Evolutionary conservation across 345 rosid species (phyloP), one percentile per base, ranked within the genome.

Genomic region (Cardiospermum halicacabum): DNA sequence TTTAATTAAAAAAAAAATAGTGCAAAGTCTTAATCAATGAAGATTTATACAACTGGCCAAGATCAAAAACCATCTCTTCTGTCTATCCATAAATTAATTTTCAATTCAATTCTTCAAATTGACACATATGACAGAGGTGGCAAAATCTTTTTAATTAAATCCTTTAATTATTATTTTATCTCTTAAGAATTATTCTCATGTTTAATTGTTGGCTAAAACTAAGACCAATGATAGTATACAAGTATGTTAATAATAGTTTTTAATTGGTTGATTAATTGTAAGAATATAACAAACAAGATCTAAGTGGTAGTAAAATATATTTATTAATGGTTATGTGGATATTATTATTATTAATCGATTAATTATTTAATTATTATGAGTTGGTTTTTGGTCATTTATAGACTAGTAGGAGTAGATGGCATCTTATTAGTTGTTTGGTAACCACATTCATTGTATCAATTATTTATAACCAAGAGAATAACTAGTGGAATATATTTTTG

Each of bases 391-490:
- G 8, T 19, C 28, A 61, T n/a, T 27, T 61, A 47, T 61, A n/a
- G n/a, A n/a, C 55, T 61, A 27, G 11, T 47, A 12, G 3, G n/a
- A 40, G 7, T 24, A 12, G 51, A 40, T 26, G 8, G 34, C 7
- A 60, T 60, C 39, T 27, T 60, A 60, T 31, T 40, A 24, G 24
- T 43, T n/a, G n/a, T n/a, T n/a, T 60, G 16, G 53, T 22, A 37
- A 21, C 67, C 58, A 36, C 30, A 34, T 63, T 63, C 67, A 50
- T 50, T 50, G 67, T 22, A 63, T 36, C 30, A 43, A 15, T 22
- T 13, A 60, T 9, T 22, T 7, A 25, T 51, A 24, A 18, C 31
- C 32, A 22, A 22, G 43, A 48, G 11, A 18, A 31, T 42, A 24
- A 10, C 6, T 31, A 31, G 45, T 2, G 16, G 48, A 43, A 30